Conservation (phyloP, 2,329 filamentous ascomycete genomes). For the Bisporella sp. region DNA sequence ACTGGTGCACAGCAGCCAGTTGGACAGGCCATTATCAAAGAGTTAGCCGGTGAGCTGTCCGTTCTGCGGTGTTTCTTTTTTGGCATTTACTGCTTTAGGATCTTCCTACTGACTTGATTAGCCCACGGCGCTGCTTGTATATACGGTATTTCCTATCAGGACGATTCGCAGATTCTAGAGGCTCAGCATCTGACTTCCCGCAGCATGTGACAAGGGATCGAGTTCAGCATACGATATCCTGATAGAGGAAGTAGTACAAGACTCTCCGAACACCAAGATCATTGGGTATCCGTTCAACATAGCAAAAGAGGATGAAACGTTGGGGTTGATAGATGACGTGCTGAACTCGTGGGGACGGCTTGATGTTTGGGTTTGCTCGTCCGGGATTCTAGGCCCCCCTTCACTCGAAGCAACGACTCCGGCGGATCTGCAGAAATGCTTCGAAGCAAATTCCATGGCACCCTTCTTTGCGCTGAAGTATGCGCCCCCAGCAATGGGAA, state of each 20-base stretch:
- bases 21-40: conserved; percentile 50
- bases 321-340: conserved; percentile 54
- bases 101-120: conserved; percentile 18
- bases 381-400: conserved; percentile 49
- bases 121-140: conserved; percentile 59
- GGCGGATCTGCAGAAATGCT: conserved; percentile 46
- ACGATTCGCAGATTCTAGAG: conserved; percentile 1
- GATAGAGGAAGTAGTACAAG: conserved; percentile 34
- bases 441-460: conserved; percentile 53
- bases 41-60: conserved; percentile 44
- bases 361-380: conserved; percentile 54
- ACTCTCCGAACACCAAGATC: conserved; percentile 49
- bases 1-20: conserved; percentile 55
- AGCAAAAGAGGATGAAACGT: conserved; percentile 52
- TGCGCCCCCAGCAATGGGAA: conserved; percentile 55
- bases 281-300: conserved; percentile 55
- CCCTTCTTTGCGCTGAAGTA: conserved; percentile 61
- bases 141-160: conserved; percentile 35
- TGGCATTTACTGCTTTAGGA: neutral
- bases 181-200: conserved; percentile 9
- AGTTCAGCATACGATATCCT: conserved; percentile 34
- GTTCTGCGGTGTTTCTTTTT: too few relatives aligned
- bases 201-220: conserved; percentile 42
- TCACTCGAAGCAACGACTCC: conserved; percentile 50
- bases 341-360: conserved; percentile 52